Conservation (phyloP, 2,329 filamentous ascomycete species). For the Trichoderma semiorbis region DNA sequence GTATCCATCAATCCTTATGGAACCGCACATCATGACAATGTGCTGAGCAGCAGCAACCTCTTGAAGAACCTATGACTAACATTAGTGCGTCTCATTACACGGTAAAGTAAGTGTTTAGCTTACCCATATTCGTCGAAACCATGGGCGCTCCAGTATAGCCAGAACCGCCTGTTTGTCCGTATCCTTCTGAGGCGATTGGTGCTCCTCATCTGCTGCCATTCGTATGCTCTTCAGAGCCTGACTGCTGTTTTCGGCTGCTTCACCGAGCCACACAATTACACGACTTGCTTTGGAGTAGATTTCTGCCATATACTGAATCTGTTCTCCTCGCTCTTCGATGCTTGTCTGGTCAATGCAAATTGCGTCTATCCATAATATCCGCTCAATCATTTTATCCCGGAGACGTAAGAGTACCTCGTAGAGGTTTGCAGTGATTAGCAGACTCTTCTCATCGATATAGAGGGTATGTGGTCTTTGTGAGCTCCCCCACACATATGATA, state of each 20-base stretch:
- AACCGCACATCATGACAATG: slow-evolving; percentile 14
- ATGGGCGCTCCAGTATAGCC: not conserved
- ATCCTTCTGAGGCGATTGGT: too few relatives aligned
- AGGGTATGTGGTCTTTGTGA: not conserved
- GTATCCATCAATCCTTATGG: slow-evolving; percentile 12
- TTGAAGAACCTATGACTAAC: slow-evolving; percentile 4
- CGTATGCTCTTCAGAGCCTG: slow-evolving; percentile 1
- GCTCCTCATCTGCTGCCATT: not conserved
- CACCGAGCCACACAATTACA: slow-evolving; percentile 16
- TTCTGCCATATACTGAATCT: slow-evolving; percentile 13
- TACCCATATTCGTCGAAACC: slow-evolving; percentile 14
- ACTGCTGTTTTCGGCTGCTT: not conserved
- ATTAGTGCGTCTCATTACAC: not conserved
- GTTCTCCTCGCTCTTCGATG: not conserved
- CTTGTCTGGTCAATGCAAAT: slow-evolving; percentile 15
- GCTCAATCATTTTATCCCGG: not conserved
- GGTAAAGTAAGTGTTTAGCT: not conserved
- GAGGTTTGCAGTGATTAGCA: slow-evolving; percentile 12
- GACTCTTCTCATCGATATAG: not conserved
- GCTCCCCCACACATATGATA: slow-evolving; percentile 15
- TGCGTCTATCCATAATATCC: slow-evolving; percentile 16
- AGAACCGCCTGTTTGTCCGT: not conserved
- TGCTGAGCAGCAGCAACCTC: slow-evolving; percentile 19
- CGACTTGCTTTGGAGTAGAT: slow-evolving; percentile 16
- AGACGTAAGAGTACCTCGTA: not conserved